These are phyloP conservation scores for Pyrenochaeta sp. DNA, from an alignment of 2,329 filamentous ascomycete genomes.

Conservation along the genomic window DNA sequence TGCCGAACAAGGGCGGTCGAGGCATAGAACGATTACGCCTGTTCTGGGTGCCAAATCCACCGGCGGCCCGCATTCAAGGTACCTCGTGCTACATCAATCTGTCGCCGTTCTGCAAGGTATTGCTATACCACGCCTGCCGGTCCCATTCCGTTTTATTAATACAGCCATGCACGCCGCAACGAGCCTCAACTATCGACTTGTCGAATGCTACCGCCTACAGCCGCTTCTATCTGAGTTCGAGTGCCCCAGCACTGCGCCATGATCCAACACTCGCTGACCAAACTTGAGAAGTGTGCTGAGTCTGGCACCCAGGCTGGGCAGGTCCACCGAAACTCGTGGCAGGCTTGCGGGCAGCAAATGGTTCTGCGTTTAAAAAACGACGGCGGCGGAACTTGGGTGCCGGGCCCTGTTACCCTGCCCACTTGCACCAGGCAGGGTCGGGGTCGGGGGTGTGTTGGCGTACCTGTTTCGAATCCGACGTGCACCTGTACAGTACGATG, in stretches of 20 bases:
- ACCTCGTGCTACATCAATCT: conserved; percentile 43
- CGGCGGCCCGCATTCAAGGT: conserved; percentile 41
- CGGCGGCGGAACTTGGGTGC: conserved; percentile 40
- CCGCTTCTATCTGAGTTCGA: conserved; percentile 13
- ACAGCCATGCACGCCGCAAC: conserved; percentile 14
- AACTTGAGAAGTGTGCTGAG: conserved; percentile 33
- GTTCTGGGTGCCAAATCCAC: conserved; percentile 39
- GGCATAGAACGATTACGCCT: conserved; percentile 45
- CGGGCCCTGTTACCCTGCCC: conserved; percentile 31
- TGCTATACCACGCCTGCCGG: conserved; percentile 23
- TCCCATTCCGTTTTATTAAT: conserved; percentile 31
- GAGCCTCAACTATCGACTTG: conserved; percentile 4
- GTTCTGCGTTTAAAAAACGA: conserved; percentile 44
- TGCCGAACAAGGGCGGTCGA: conserved; percentile 48
- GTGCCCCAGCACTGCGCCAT: conserved; percentile 22
- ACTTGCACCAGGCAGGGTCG: conserved; percentile 17
- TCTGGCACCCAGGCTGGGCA: conserved; percentile 33
- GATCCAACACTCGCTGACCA: conserved; percentile 34
- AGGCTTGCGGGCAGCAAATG: conserved; percentile 37
- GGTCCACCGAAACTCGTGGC: conserved; percentile 39
- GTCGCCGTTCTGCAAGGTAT: conserved; percentile 43
- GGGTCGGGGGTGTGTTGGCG: conserved; percentile 33
- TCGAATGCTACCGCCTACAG: not conserved
- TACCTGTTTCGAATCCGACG: conserved; percentile 44
- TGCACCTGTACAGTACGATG: conserved; percentile 31